Base-by-base conservation (phyloP, 73 alveolate genomes). In the Paramecium biaurelia region DNA sequence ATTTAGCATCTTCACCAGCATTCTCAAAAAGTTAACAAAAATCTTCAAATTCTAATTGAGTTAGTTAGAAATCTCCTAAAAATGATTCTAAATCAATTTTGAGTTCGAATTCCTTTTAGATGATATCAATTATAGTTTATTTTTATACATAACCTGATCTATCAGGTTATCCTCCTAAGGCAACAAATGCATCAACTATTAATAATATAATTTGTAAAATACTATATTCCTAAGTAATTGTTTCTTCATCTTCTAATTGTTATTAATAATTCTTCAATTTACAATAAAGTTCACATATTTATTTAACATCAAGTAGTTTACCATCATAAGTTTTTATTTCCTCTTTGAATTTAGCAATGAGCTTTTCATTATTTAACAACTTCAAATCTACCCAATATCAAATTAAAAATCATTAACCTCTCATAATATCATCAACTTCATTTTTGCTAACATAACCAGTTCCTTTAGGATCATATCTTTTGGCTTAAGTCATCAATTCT, bases 141-240 rank as follows among this genome's bases (percentile, higher is more conserved):
- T 93, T 93, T 9, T 93, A 85, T 7, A 93, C 86, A 47, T 85
- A 53, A 8, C 97, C 97, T 20, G 79, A 86, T 57, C 92, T 93
- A 34, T 67, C 86, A 9, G 90, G 93, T 32, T 57, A 74, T n/a
- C 97, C 97, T 18, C 97, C 97, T 47, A 93, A 86, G 32, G 97
- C 97, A 23, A 93, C 95, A 70, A 93, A 93, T 7, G 97, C 95
- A 72, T 93, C 97, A 68, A 93, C 95, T 92, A 32, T 10, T 0
- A 32, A 21, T 28, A 28, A 70, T 70, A 14, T 20, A 70, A 21
- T 0, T 70, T 12, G 1, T 12, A 14, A 28, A 32, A 38, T 70
- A 70, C 86, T 70, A 14, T 70, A 70, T 32, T 70, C 86, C 12
- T 32, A 24, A 12, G 86, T 70, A 2, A 28, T 24, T 70, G 86